Evolutionary conservation across 2,329 filamentous ascomycete species (phyloP).

Genomic region (Scortechinia acanthostroma): DNA sequence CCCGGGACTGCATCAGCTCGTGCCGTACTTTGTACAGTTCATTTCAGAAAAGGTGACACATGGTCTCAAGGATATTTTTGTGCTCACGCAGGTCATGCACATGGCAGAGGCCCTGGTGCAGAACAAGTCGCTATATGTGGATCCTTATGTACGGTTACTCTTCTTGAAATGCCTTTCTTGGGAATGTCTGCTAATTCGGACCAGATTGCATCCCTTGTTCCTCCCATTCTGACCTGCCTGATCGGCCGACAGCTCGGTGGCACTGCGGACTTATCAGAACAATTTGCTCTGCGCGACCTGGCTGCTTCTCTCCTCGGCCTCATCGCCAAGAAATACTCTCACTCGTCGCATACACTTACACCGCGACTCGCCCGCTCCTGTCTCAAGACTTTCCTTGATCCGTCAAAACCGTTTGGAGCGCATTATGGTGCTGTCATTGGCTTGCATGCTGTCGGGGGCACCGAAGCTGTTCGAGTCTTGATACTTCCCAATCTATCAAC

Average conservation of each 20-base stretch:
- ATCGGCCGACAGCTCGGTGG: slow-evolving; percentile 27
- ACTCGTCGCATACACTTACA: slow-evolving; percentile 74
- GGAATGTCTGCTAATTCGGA: not conserved
- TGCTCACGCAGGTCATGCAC: slow-evolving; percentile 86
- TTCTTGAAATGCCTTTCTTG: slow-evolving; percentile 68
- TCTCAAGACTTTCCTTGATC: slow-evolving; percentile 84
- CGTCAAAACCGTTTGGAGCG: slow-evolving; percentile 71
- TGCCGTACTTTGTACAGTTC: slow-evolving; percentile 94
- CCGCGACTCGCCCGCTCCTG: slow-evolving; percentile 88
- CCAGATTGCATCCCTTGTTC: slow-evolving; percentile 62
- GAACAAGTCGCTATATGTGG: slow-evolving; percentile 71
- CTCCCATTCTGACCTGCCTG: slow-evolving; percentile 54
- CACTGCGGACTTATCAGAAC: slow-evolving; percentile 42
- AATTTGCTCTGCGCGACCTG: slow-evolving; percentile 78
- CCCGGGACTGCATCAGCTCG: slow-evolving; percentile 86
- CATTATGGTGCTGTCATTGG: slow-evolving; percentile 86
- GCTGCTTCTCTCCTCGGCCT: slow-evolving; percentile 74
- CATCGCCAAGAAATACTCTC: slow-evolving; percentile 75
- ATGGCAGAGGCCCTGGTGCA: slow-evolving; percentile 76
- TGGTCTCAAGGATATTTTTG: slow-evolving; percentile 80
- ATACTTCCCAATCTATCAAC: slow-evolving; percentile 46
- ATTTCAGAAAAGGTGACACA: slow-evolving; percentile 94
- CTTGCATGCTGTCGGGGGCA: slow-evolving; percentile 68
- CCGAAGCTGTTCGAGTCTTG: slow-evolving; percentile 47
- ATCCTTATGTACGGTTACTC: slow-evolving; percentile 55